Conservation (phyloP, 2,329 filamentous ascomycete species). For the Clonostachys sp. region DNA sequence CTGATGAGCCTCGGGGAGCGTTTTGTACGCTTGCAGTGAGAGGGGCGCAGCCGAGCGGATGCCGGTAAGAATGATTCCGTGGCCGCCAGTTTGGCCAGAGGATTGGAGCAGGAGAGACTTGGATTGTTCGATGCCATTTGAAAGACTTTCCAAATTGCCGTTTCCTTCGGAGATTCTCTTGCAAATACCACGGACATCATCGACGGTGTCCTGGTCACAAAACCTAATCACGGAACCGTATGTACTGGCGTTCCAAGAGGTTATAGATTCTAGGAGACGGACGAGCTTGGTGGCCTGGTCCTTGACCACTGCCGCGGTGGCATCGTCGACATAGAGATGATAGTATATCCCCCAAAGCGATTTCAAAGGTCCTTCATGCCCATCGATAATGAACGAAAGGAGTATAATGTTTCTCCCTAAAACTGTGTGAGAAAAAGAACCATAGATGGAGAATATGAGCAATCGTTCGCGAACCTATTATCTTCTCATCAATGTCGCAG, state of each 20-base stretch:
- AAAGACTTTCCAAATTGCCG: constrained; percentile 7
- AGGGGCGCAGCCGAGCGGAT: constrained; percentile 32
- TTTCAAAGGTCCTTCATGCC: constrained; percentile 8
- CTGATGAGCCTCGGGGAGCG: constrained; percentile 11
- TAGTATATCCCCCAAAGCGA: constrained; percentile 52
- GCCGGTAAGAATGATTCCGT: constrained; percentile 10
- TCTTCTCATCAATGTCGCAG: constrained; percentile 44
- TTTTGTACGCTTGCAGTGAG: constrained; percentile 13
- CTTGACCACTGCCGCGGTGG: constrained; percentile 26
- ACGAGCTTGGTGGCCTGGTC: constrained; percentile 38
- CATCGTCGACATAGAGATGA: constrained; percentile 37
- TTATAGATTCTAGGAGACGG: constrained; percentile 24
- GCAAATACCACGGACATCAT: constrained; percentile 32
- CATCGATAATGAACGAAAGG: constrained; percentile 44
- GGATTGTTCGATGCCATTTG: constrained; percentile 10
- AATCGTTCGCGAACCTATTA: constrained; percentile 35
- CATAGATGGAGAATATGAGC: neutral
- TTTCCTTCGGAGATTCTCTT: constrained; percentile 10
- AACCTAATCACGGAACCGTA: constrained; percentile 43
- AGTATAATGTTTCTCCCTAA: constrained; percentile 51
- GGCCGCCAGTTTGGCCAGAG: neutral
- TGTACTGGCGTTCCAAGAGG: constrained; percentile 34
- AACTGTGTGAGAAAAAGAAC: neutral
- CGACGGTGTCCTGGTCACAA: constrained; percentile 40
- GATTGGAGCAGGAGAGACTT: constrained; percentile 7